phyloP scores from a whole-genome alignment of 2,329 filamentous ascomycete species.

The Westerdykella aurantiaca region DNA sequence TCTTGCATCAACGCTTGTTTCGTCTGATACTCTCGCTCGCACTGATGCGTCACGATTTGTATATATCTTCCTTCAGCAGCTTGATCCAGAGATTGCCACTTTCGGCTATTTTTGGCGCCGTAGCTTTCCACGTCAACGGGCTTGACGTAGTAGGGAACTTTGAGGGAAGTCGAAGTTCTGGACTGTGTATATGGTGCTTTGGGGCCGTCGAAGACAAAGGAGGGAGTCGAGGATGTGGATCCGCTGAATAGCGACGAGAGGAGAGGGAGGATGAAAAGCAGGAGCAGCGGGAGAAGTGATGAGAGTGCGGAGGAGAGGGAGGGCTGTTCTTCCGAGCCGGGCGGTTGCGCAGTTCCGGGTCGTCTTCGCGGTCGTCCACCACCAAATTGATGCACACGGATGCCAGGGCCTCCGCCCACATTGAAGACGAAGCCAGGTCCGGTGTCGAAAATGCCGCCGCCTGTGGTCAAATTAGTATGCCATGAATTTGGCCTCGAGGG shows the following conservation, averaged over 20 bases:
- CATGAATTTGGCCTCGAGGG: background rate
- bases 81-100: slow-evolving; percentile 65
- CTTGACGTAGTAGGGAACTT: slow-evolving; percentile 80
- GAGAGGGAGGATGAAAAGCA: slow-evolving; percentile 75
- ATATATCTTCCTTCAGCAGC: slow-evolving; percentile 71
- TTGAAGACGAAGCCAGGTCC: slow-evolving; percentile 94
- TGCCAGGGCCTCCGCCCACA: slow-evolving; percentile 81
- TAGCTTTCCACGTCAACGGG: slow-evolving; percentile 69
- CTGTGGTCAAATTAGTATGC: slow-evolving; percentile 25
- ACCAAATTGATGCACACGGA: slow-evolving; percentile 93
- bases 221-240: slow-evolving; percentile 52
- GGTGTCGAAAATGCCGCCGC: slow-evolving; percentile 59
- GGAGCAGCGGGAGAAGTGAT: slow-evolving; percentile 77
- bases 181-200: slow-evolving; percentile 66
- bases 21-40: slow-evolving; percentile 64
- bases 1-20: slow-evolving; percentile 66
- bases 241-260: slow-evolving; percentile 69
- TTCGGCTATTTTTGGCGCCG: slow-evolving; percentile 51
- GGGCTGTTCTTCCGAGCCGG: slow-evolving; percentile 47
- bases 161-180: slow-evolving; percentile 63
- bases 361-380: slow-evolving; percentile 70
- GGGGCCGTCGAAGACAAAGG: slow-evolving; percentile 69
- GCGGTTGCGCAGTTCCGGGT: slow-evolving; percentile 54
- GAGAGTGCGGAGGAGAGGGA: slow-evolving; percentile 52
- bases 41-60: slow-evolving; percentile 60